Percentiles rank a stretch among this genome's conserved stretches.
Conservation (phyloP, 805 yeast species). For the Saturnispora galanensis region DNA sequence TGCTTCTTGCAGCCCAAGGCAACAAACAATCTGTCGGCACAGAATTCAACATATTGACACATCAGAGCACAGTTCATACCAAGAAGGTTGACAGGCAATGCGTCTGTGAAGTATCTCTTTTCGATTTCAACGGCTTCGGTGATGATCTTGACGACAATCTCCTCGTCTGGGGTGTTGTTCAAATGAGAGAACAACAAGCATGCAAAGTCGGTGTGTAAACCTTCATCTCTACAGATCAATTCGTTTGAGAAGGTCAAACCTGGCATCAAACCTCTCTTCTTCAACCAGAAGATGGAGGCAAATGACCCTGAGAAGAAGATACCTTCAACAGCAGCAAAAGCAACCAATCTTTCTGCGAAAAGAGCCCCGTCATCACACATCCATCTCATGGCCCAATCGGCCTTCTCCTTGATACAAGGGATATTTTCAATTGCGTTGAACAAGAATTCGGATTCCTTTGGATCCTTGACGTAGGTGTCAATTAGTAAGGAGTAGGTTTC, state of each 20-base stretch:
- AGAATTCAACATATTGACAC: slow-evolving; percentile 97
- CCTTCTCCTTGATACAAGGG: slow-evolving; percentile 94
- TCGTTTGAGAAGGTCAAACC: slow-evolving; percentile 97
- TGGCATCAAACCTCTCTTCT: slow-evolving; percentile 98
- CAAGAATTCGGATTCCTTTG: slow-evolving; percentile 80
- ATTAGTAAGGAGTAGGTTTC: slow-evolving; percentile 93
- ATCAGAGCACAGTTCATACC: slow-evolving; percentile 92
- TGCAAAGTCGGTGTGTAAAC: slow-evolving; percentile 97
- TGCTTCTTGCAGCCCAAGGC: slow-evolving; percentile 86
- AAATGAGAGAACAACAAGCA: slow-evolving; percentile 90
- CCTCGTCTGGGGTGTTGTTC: slow-evolving; percentile 75
- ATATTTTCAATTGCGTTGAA: slow-evolving; percentile 94
- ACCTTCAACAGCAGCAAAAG: slow-evolving; percentile 98
- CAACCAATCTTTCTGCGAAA: slow-evolving; percentile 92
- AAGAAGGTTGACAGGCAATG: slow-evolving; percentile 82
- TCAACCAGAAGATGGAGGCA: slow-evolving; percentile 97
- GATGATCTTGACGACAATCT: slow-evolving; percentile 74
- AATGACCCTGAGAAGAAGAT: slow-evolving; percentile 97
- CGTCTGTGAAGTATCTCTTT: slow-evolving; percentile 89
- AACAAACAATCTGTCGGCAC: slow-evolving; percentile 89
- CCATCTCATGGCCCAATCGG: slow-evolving; percentile 99
- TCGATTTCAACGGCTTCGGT: slow-evolving; percentile 94
- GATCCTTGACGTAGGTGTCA: slow-evolving; percentile 93
- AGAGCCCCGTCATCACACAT: slow-evolving; percentile 78
- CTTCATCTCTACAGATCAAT: slow-evolving; percentile 96